Percentiles rank a stretch among this genome's conserved stretches.
phyloP scores from a whole-genome alignment of 1,139 yeast species.

The Suhomyces terraborum region DNA sequence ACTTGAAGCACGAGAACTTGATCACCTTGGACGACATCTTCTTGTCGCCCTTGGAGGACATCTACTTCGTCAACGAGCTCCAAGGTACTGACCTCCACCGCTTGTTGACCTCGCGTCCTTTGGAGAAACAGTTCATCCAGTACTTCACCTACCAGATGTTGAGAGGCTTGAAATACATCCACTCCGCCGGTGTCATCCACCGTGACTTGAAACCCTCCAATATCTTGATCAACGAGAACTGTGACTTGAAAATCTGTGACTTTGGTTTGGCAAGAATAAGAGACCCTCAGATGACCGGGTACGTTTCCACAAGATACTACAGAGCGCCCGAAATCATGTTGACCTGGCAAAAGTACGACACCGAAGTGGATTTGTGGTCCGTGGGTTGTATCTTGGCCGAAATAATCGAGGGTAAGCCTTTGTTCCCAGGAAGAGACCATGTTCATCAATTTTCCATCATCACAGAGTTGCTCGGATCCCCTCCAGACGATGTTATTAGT shows the following conservation, averaged over 20 bases:
- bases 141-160: conserved; percentile 63
- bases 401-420: conserved; percentile 98
- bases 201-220: conserved; percentile 33
- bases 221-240: conserved; percentile 32
- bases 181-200: conserved; percentile 34
- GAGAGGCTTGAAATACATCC: conserved; percentile 33
- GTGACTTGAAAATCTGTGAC: conserved; percentile 34
- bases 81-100: conserved; percentile 97
- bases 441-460: conserved; percentile 97
- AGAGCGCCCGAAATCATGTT: conserved; percentile 99
- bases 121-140: conserved; percentile 94
- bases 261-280: conserved; percentile 85
- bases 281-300: conserved; percentile 99
- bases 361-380: conserved; percentile 99
- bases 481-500: conserved; percentile 93
- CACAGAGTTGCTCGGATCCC: conserved; percentile 93
- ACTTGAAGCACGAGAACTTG: conserved; percentile 89
- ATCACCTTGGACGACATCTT: conserved; percentile 93
- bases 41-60: conserved; percentile 92
- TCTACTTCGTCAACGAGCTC: conserved; percentile 93
- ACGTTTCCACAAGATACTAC: conserved; percentile 93
- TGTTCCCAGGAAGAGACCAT: conserved; percentile 98
- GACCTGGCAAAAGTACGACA: conserved; percentile 98
- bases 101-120: conserved; percentile 84
- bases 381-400: conserved; percentile 99